Evolutionary conservation across 495 filamentous ascomycete genomes (phyloP), one percentile per base, ranked within the genome.

Genomic region (Acidomyces sp.): DNA sequence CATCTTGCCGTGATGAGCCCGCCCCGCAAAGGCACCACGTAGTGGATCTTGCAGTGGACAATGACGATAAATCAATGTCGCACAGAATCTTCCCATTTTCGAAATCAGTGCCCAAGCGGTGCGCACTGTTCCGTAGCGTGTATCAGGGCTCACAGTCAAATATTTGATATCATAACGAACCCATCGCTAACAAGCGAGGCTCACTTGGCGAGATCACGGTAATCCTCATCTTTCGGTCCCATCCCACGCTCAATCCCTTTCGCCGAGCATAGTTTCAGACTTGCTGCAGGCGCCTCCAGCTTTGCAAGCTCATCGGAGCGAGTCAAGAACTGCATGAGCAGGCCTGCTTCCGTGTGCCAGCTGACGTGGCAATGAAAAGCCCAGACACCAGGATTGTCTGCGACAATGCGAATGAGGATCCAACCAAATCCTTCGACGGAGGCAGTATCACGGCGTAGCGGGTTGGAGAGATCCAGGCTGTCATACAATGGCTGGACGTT

Each of bases 321-420:
- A n/a, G 61, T 59, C 45, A 73, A 34, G 45, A 77, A 69, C 54
- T 75, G 71, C 74, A 77, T 73, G 27, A 68, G 37, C 60, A 78
- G 62, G 0, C 73, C 74, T 12, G 69, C 68, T 43, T 74, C 70
- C 5, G 59, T 54, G 57, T 78, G 74, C 74, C 74, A 77, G 5
- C 61, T 59, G 62, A 44, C 31, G 48, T 60, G 55, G 33, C 57
- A 58, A 43, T 58, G 55, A 13, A 60, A 51, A 5, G 46, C 46
- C 56, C 56, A 59, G 1, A 51, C 41, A 4, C 58, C 58, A 22
- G 58, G 45, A 37, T 61, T 61, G 43, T 59, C 55, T 4, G 56
- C 51, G 1, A 50, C 34, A 15, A 61, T 52, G 9, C 56, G 20
- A 1, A 61, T 19, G 30, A 61, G 30, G 28, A 55, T 48, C 56